Evolutionary conservation across 2,329 filamentous ascomycete species (phyloP), one percentile per base, ranked within the genome.

Genomic region (Fusarium lateritium): DNA sequence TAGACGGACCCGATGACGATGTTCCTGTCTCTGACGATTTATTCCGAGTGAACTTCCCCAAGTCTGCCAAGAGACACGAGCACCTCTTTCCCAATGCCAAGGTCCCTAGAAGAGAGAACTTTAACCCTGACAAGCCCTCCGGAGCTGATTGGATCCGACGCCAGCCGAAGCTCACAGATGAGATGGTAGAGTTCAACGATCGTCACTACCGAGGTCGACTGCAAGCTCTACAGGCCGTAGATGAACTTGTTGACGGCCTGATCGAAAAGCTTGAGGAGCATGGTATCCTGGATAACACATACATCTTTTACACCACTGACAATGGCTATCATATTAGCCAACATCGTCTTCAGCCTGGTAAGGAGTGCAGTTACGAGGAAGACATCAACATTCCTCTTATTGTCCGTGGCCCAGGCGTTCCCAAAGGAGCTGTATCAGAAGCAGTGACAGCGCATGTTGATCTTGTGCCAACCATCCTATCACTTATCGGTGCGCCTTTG

Each of bases 81-180:
- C 78, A 89, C 69, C 80, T 92, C 0, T 93, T 93, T 72, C 69
- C 82, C 8, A 83, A 86, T 61, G 84, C 82, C 6, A 85, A 82
- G 31, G 85, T 92, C 1, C 91, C 91, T 0, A 80, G 91, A 19
- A 89, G 84, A 1, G 79, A 82, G 0, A 87, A 90, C 71, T 93
- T 92, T 79, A 93, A 93, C 73, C 89, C 90, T 0, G 71, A 75
- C 14, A 62, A 68, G n/a, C 66, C 80, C 0, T 79, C 78, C 3
- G 81, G 81, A 5, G 84, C 80, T 6, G 81, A 79, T 36, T 86
- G 84, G 83, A 75, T 86, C 39, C 74, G 75, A 5, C 63, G 76
- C 11, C 79, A 84, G 7, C 78, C 79, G 1, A 76, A 70, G 47
- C 67, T 78, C 5, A 78, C 72, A 19, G 69, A 76, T 6, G 73